Base-by-base conservation (phyloP, 805 yeast genomes). In the Metschnikowia hibisci region DNA sequence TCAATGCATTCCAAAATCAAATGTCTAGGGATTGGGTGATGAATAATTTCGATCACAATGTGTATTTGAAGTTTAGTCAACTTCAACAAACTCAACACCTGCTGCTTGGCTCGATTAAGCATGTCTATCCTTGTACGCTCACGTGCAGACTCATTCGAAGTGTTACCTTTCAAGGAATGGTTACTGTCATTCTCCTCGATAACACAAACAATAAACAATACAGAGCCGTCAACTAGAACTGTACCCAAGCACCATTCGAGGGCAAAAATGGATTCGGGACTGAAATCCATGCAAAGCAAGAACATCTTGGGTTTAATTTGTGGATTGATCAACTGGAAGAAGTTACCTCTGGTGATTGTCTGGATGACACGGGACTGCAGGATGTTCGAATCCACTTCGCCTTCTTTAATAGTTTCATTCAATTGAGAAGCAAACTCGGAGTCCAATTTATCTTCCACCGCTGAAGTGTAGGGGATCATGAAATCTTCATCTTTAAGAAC, bases 241-340 rank as follows among this genome's bases (percentile, higher is more conserved):
- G 95, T 78, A 2, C 97, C 97, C 52, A 90, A 72, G 33, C 89
- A 78, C 85, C 96, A 89, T 55, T 87, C 93, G 16, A 90, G 69
- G 0, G 96, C 93, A 61, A 84, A 85, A 30, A 74, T 72, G 2
- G 95, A 82, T 58, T 88, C 96, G 0, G 87, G 84, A 3, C 91
- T 81, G 49, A 84, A 75, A 60, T 90, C 96, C 68, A 84, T 77
- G 56, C 93, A 87, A 15, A 88, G 74, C 37, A 89, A 64, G 61
- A 81, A 87, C 57, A 86, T 77, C 52, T 80, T 79, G 32, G 76
- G 76, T 46, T 70, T 71, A 39, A 65, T 58, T 44, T 61, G 61
- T 13, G 73, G 73, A 50, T 67, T 67, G 30, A 70, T 65, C 23
- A 77, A 61, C 47, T 75, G 75, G 55, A 81, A 81, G 53, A 80